These are phyloP conservation scores for Fusarium buxicola DNA, from an alignment of 2,329 filamentous ascomycete species.

Conservation along the genomic window DNA sequence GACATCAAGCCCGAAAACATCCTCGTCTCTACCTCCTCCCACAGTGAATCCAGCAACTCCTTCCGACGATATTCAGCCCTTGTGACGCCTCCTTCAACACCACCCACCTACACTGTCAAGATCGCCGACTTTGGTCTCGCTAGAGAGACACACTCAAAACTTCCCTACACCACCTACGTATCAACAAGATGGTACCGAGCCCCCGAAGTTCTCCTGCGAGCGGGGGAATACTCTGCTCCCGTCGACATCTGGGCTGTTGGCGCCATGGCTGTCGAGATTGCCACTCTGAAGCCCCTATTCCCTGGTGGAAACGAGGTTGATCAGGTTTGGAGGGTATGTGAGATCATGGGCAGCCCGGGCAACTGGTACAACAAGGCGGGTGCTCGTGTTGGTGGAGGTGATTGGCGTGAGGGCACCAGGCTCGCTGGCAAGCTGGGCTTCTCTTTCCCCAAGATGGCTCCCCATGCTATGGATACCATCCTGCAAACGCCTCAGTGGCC, in stretches of 20 bases:
- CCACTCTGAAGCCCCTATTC: conserved; percentile 95
- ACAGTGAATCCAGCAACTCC: conserved; percentile 82
- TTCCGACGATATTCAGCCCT: conserved; percentile 94
- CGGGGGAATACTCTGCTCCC: conserved; percentile 95
- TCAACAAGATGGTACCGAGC: conserved; percentile 98
- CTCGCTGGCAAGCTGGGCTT: conserved; percentile 97
- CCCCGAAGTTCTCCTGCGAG: conserved; percentile 91
- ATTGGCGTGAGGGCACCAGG: conserved; percentile 95
- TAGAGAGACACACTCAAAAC: conserved; percentile 95
- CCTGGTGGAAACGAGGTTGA: conserved; percentile 98
- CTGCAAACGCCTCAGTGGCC: conserved; percentile 94
- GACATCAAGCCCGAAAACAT: conserved; percentile 99
- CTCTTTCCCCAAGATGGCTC: conserved; percentile 99
- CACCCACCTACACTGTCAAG: conserved; percentile 94
- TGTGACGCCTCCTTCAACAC: conserved; percentile 94
- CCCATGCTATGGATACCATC: conserved; percentile 95
- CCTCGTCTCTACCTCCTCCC: conserved; percentile 90
- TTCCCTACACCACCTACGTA: conserved; percentile 98
- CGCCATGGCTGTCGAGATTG: conserved; percentile 98
- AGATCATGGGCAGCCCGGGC: conserved; percentile 98
- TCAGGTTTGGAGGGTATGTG: conserved; percentile 98
- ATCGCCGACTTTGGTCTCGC: conserved; percentile 98
- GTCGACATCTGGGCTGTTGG: conserved; percentile 99
- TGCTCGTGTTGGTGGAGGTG: conserved; percentile 87
- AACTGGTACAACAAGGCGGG: conserved; percentile 98